Base-by-base conservation (phyloP, 1,284 basidiomycete genomes). In the Ustilago vetiveriae region DNA sequence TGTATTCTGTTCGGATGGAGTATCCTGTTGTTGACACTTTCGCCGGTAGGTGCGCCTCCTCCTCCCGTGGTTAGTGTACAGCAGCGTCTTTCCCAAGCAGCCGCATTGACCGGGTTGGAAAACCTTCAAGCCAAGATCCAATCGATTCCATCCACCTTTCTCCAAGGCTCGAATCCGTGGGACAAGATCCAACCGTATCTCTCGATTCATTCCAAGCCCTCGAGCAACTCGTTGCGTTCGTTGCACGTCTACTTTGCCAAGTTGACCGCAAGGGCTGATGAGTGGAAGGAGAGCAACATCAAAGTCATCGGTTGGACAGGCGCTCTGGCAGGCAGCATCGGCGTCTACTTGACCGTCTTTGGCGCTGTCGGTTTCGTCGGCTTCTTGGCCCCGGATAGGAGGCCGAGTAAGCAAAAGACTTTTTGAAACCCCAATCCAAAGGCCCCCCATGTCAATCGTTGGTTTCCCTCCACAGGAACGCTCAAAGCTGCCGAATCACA, bases 1-100 rank as follows among this genome's bases (percentile, higher is more conserved):
- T 57, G 51, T 16, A 74, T 74, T 24, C 55, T 74, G 8, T 37
- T 52, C 3, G 72, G 72, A 8, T 72, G 63, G 53, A 29, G 41
- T 8, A 42, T 29, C 4, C 30, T 74, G 16, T 38, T 65, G 2
- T 5, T 74, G 17, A 62, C 67, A 1, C 54, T 74, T 2, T 53
- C 46, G 6, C 72, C 72, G 6, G 4, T 74, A 3, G 60, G 60
- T 22, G 72, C 72, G 16, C 68, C 68, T 2, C 19, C 64, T 16
- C 68, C 68, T 0, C 68, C 68, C 0, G 8, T 64, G 1, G 1
- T 14, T 3, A 38, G 32, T 5, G 39, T 68, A 10, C 35, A 32
- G 9, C 29, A 46, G 14, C 23, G 58, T 4, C 36, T 68, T 3
- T 13, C 33, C 6, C 58, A 62, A 30, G 65, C 65, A 10, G 65